Evolutionary conservation across 179 eudicot genomes (phyloP).

Genomic region (Drosera spatulata): DNA sequence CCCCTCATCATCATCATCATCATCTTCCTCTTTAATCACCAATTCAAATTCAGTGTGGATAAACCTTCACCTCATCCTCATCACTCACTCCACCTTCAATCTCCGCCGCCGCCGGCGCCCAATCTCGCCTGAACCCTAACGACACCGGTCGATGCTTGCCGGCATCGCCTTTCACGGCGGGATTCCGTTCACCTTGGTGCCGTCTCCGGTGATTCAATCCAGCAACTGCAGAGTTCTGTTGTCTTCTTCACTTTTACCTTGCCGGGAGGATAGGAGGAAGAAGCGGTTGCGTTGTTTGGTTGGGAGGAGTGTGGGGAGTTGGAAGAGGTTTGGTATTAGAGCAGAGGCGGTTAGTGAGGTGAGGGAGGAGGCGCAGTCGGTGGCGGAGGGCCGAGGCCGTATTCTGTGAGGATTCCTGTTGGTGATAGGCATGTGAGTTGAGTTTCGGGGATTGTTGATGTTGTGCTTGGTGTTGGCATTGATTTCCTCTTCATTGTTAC

Average conservation of each 20-base stretch:
- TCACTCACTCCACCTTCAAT: too few relatives aligned
- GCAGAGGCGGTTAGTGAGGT: constrained; percentile 7
- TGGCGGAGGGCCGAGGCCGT: constrained; percentile 19
- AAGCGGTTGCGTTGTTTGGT: constrained; percentile 5
- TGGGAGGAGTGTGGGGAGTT: too few relatives aligned
- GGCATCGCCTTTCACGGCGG: constrained; percentile 27
- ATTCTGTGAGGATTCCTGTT: constrained; percentile 70
- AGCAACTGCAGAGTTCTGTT: constrained; percentile 16
- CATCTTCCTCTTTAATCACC: too few relatives aligned
- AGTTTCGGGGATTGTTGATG: not conserved
- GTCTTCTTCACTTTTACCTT: constrained; percentile 16
- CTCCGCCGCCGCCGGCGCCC: too few relatives aligned
- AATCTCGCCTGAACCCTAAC: too few relatives aligned
- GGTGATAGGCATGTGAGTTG: constrained; percentile 82
- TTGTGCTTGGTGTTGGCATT: not conserved
- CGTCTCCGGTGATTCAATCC: constrained; percentile 10
- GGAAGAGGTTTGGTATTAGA: constrained; percentile 10
- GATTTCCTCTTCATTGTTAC: not conserved
- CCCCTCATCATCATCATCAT: too few relatives aligned
- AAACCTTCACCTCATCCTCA: too few relatives aligned
- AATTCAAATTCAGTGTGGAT: too few relatives aligned
- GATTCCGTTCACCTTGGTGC: constrained; percentile 5
- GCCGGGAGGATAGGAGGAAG: constrained; percentile 6
- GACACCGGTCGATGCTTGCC: constrained; percentile 23
- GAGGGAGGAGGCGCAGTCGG: constrained; percentile 2